Base-by-base conservation (phyloP, 2,329 filamentous ascomycete species). In the Massarina eburnea region DNA sequence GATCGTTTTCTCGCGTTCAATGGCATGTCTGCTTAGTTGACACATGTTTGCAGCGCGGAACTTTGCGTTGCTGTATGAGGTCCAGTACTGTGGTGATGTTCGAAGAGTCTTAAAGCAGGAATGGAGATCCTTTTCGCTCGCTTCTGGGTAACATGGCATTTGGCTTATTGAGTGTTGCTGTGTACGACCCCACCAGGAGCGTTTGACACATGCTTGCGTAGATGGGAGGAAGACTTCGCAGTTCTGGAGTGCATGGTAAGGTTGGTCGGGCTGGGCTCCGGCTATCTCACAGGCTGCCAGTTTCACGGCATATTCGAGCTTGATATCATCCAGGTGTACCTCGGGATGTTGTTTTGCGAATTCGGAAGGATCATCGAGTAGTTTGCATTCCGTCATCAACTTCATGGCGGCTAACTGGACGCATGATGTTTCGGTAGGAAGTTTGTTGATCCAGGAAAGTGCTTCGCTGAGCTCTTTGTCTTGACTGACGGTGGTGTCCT, bases 1-100 rank as follows among this genome's bases (percentile, higher is more conserved):
- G 0, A 71, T 51, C 24, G 66, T 61, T 15, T 62, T 63, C 68
- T 77, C 78, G 58, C 80, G 81, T 46, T 85, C 82, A 12, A 80
- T 75, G 41, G 82, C 78, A 33, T 76, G 69, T 29, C 83, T 76
- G 33, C 80, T 77, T 21, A 82, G 81, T 50, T 83, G 78, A 52
- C 84, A 87, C 54, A 86, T 80, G 15, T 82, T 67, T 34, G 81
- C 71, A 2, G 82, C 82, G 52, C 83, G 82, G 45, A 84, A 80
- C 44, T 77, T 74, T 46, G 75, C 80, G 62, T 83, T 84, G 54
- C 80, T 81, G 68, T 83, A 87, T 19, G 81, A 85, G 1, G 76
- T 84, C 82, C 83, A 86, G 61, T 75, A 79, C 35, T 82, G 81
- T 1, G 78, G 74, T 19, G 77, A 73, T 15, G 75, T 74, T 36